phyloP scores from a whole-genome alignment of 805 yeast species.

The Helenozyma baotianmanensis region DNA sequence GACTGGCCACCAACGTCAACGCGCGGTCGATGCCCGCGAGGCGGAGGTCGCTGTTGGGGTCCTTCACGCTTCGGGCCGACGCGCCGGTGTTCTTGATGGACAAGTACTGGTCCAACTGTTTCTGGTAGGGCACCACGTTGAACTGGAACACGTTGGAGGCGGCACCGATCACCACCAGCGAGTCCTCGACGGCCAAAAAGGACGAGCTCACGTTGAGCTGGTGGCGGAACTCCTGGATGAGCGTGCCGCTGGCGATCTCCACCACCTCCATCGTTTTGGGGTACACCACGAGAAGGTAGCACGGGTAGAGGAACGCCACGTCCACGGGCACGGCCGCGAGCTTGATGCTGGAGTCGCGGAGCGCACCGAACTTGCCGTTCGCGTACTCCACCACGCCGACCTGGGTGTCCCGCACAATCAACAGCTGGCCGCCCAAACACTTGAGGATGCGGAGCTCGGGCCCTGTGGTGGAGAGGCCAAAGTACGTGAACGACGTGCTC shows the following conservation, averaged over 20 bases:
- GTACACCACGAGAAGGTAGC: conserved; percentile 29
- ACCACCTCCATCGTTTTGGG: conserved; percentile 31
- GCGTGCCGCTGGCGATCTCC: conserved; percentile 31
- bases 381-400: conserved; percentile 13
- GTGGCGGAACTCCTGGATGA: conserved; percentile 32
- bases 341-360: conserved; percentile 19
- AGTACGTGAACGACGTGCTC: conserved; percentile 33
- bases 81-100: conserved; percentile 15
- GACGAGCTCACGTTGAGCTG: conserved; percentile 24
- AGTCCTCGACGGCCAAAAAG: conserved; percentile 10
- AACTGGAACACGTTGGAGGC: conserved; percentile 30
- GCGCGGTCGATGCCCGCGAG: conserved; percentile 32
- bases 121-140: conserved; percentile 22
- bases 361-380: conserved; percentile 5
- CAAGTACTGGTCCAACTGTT: conserved; percentile 35
- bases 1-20: conserved; percentile 24
- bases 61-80: conserved; percentile 14
- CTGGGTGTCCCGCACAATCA: conserved; percentile 33
- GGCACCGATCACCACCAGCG: conserved; percentile 18
- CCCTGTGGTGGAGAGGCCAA: conserved; percentile 30
- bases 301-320: conserved; percentile 26
- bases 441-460: conserved; percentile 24
- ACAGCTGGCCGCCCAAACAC: conserved; percentile 8
- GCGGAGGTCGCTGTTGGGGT: conserved; percentile 25
- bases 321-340: conserved; percentile 23